phyloP scores from a whole-genome alignment of 2,329 filamentous ascomycete species.

The Microdochium bolleyi region DNA sequence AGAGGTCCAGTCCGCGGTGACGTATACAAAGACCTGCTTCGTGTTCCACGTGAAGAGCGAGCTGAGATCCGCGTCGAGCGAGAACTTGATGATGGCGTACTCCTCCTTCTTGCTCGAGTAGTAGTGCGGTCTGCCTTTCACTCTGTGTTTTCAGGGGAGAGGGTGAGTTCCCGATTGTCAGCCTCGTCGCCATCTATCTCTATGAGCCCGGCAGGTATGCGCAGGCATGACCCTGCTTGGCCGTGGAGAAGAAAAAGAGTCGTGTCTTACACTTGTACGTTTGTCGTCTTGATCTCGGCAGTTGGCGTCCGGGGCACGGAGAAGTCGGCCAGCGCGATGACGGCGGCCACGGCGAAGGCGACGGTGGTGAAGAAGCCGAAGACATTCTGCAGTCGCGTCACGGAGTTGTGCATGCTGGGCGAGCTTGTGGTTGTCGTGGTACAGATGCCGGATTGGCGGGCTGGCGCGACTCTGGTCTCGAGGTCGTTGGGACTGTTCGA shows the following conservation, averaged over 20 bases:
- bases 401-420: constrained; percentile 72
- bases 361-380: constrained; percentile 99
- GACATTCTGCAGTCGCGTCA: constrained; percentile 81
- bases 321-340: constrained; percentile 77
- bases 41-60: constrained; percentile 99
- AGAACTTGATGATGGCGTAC: constrained; percentile 91
- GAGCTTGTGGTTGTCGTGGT: background rate
- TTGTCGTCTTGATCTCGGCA: constrained; percentile 57
- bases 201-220: no score
- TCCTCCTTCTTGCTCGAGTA: constrained; percentile 90
- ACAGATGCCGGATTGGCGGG: background rate
- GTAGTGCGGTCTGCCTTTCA: constrained; percentile 91
- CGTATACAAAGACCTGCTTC: constrained; percentile 94
- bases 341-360: constrained; percentile 67
- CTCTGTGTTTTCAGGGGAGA: constrained; percentile 49
- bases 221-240: no score
- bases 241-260: constrained; percentile 1
- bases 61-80: constrained; percentile 82
- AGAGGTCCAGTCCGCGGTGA: constrained; percentile 69
- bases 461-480: background rate
- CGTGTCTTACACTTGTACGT: constrained; percentile 70
- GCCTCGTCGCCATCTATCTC: no score
- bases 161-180: background rate
- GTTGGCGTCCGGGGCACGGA: constrained; percentile 60
- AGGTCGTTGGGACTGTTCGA: background rate